Evolutionary conservation across 306 rosid genomes (phyloP), one percentile per base, ranked within the genome.

Genomic region (Trifolium repens): DNA sequence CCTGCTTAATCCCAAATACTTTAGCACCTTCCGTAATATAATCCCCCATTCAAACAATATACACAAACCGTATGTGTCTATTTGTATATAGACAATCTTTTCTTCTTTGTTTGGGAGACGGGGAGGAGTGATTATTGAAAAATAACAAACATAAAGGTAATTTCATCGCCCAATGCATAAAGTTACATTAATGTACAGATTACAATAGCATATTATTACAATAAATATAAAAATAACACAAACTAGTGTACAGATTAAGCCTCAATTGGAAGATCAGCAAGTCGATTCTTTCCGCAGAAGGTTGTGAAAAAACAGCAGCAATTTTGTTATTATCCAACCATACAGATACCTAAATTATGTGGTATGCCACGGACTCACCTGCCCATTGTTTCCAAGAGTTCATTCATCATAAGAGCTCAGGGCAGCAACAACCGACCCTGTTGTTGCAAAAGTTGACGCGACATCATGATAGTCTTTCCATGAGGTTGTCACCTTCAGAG

Each of bases 401-500:
- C 85, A 85, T 77, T 87, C 92, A 80, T 81, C 86, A 34, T 57
- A 90, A 50, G 82, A 79, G 81, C 96, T 94, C 79, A 94, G 80
- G 74, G 99, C 99, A 78, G 97, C 80, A 24, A 94, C 89, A 73
- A 90, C 96, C 34, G 99, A 92, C 14, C 99, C 96, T 11, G 92
- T 92, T 71, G 99, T 90, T 39, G 78, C 76, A 54, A 94, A 81
- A 32, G 97, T 88, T 34, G 92, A 85, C 27, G 91, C 75, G 27
- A 94, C 81, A 74, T 94, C 99, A 5, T 92, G 96, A 75, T 86
- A 78, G 47, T 92, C 96, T 90, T 92, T 94, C 99, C 94, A 94
- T 44, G 99, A 86, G 79, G 97, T 85, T 55, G 89, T 86, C 67
- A 90, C 81, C 83, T 88, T 89, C 71, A 94, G 86, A 78, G 92